Evolutionary conservation across 148 eudicot species (phyloP).

Genomic region (Vaccinium vitisidaea): DNA sequence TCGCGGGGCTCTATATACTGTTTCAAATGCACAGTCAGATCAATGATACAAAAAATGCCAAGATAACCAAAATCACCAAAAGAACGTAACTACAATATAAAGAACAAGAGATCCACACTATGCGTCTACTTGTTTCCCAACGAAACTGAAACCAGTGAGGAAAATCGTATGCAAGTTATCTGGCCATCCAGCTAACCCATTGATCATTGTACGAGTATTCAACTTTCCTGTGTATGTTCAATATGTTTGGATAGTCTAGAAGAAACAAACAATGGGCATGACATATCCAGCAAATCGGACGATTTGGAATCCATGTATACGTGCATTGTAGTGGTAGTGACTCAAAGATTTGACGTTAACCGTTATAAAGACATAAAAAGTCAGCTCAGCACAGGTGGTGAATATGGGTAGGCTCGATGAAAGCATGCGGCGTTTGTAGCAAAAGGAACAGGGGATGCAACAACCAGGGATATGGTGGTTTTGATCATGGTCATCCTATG

Average conservation of each 20-base stretch:
- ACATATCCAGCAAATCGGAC: neutral
- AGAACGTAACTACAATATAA: neutral
- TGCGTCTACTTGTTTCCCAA: neutral
- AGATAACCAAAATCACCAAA: neutral
- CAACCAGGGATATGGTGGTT: neutral
- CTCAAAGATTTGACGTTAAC: neutral
- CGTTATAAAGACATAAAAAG: neutral
- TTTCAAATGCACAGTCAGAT: slow-evolving; percentile 7
- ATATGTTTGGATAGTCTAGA: neutral
- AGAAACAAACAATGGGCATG: neutral
- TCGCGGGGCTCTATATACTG: slow-evolving; percentile 89
- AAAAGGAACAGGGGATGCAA: neutral
- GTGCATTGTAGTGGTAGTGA: neutral
- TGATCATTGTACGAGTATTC: neutral
- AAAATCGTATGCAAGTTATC: neutral
- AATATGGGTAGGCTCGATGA: neutral
- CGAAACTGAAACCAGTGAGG: neutral
- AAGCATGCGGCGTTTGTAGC: neutral
- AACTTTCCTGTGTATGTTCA: neutral
- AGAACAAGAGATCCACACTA: neutral
- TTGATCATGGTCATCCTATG: neutral
- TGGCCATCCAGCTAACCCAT: neutral
- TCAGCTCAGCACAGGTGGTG: neutral
- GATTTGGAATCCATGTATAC: neutral
- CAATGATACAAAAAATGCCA: neutral